Evolutionary conservation across 192 early-diverging fungal species (phyloP).

Genomic region (Umbelopsis isabellina): DNA sequence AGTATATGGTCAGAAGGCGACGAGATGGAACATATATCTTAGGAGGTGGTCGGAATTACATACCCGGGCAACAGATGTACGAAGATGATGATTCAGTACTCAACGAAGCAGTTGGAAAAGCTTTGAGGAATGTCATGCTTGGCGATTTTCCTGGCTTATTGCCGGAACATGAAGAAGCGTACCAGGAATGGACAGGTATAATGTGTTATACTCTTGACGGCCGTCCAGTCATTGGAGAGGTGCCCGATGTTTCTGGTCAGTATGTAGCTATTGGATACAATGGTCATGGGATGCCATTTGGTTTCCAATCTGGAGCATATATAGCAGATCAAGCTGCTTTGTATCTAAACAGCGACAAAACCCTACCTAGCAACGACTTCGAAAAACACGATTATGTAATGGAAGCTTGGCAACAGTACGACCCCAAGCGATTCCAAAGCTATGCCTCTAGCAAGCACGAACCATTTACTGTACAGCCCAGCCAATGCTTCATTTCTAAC

Average conservation of each 20-base stretch:
- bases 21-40: background rate
- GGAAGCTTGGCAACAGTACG: slow-evolving; percentile 4
- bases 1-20: slow-evolving; percentile 18
- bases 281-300: slow-evolving; percentile 17
- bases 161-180: background rate
- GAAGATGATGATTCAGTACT: slow-evolving; percentile 1
- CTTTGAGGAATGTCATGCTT: background rate
- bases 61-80: slow-evolving; percentile 14
- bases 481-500: no score
- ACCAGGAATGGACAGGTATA: slow-evolving; percentile 6
- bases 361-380: background rate
- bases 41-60: background rate
- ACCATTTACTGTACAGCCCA: no score
- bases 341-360: background rate
- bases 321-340: background rate
- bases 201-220: slow-evolving; percentile 10
- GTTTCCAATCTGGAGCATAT: slow-evolving; percentile 2
- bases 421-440: background rate
- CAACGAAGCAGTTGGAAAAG: background rate
- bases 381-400: background rate
- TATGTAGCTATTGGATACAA: slow-evolving; percentile 8
- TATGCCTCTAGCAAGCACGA: background rate
- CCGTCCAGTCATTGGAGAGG: background rate
- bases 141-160: background rate
- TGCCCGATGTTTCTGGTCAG: background rate